These are phyloP conservation scores for Hirschfeldia incana DNA, from an alignment of 345 rosid genomes.

Conservation along the genomic window DNA sequence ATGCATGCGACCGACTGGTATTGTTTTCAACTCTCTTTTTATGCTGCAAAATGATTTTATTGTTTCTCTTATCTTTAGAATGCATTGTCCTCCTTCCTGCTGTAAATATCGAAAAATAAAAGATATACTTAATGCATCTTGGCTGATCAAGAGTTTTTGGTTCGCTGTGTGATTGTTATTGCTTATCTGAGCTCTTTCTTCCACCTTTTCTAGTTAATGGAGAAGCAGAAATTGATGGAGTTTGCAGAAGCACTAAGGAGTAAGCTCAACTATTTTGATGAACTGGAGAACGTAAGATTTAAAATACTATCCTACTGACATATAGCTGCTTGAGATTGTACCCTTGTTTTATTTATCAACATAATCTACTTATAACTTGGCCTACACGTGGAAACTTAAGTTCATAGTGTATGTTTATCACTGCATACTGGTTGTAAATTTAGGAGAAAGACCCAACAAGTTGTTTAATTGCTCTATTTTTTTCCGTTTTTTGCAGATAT, in stretches of 20 bases:
- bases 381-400: slow-evolving; percentile 2
- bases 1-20: slow-evolving; percentile 95
- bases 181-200: slow-evolving; percentile 22
- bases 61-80: slow-evolving; percentile 5
- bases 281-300: slow-evolving; percentile 99
- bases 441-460: slow-evolving; percentile 15
- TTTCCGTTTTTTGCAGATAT: slow-evolving; percentile 51
- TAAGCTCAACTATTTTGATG: slow-evolving; percentile 95
- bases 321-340: slow-evolving; percentile 8
- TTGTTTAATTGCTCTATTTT: slow-evolving; percentile 15
- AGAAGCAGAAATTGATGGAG: slow-evolving; percentile 84
- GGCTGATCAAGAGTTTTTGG: slow-evolving; percentile 1
- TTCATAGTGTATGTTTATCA: slow-evolving; percentile 3
- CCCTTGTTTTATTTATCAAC: slow-evolving; percentile 8
- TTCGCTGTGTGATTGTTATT: slow-evolving; percentile 1
- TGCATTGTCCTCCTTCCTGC: not conserved
- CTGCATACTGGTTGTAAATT: not conserved
- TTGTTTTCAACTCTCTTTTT: slow-evolving; percentile 29
- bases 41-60: not conserved
- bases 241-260: slow-evolving; percentile 92
- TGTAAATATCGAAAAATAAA: not conserved
- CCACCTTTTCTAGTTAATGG: slow-evolving; percentile 56
- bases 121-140: slow-evolving; percentile 12
- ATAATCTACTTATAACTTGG: not conserved
- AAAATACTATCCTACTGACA: slow-evolving; percentile 46